Base-by-base conservation (phyloP, 23 red algal species). In the Porphyridium purpureum region DNA sequence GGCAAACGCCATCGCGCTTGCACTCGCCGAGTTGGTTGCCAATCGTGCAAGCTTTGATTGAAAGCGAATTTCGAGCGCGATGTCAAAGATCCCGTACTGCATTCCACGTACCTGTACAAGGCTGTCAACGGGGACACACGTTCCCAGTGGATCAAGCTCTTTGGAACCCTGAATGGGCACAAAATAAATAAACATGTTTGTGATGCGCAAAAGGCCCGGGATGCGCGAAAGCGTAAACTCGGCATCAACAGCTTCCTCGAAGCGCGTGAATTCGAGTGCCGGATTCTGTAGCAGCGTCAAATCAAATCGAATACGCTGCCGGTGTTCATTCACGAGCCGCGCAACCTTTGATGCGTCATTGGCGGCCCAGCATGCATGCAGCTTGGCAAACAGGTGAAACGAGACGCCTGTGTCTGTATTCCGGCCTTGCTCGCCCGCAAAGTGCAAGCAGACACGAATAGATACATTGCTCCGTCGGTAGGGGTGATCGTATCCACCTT, bases 101-200 rank as follows among this genome's bases (percentile, higher is more conserved):
- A 79, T 26, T 8, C 60, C 49, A 5, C 73, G 27, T 8, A 66
- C 36, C 17, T 52, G 48, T 9, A 29, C 49, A 32, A 79, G 53
- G 20, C 5, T 17, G 41, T 30, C 27, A 7, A 66, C 21, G 19
- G 73, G 48, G 15, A 79, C 50, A 21, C 58, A 53, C 30, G 63
- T 53, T 33, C 49, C 33, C n/a, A n/a, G n/a, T n/a, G n/a, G n/a
- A 7, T 29, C 58, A 24, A 52, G 47, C 11, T 54, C 55, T 21
- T 35, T 58, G 19, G 60, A 54, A 1, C 73, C 62, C 27, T 79
- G 73, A 24, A 79, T 79, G 29, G 73, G 73, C 73, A 79, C 67
- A 31, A 79, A 66, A 42, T 79, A 79, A 34, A 79, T 11, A 38
- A 67, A 67, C 21, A 49, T 35, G 21, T 17, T 7, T 7, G 59